phyloP scores from a whole-genome alignment of 2,329 filamentous ascomycete species.

The Emericellopsis cladophorae region DNA sequence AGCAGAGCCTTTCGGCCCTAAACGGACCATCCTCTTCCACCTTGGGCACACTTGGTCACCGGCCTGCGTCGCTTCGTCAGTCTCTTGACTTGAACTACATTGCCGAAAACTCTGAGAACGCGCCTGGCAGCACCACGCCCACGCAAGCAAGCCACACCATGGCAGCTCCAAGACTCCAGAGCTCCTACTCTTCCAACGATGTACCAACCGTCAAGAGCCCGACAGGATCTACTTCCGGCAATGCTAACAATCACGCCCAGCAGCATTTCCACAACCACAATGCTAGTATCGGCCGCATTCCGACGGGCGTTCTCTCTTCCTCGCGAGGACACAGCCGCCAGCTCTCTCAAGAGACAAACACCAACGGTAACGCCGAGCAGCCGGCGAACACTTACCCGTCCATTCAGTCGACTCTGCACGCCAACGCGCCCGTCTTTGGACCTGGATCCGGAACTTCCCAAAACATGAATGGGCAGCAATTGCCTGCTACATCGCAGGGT shows the following conservation, averaged over 20 bases:
- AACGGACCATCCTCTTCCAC: constrained; percentile 28
- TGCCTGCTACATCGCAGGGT: constrained; percentile 5
- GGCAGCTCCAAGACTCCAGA: constrained; percentile 63
- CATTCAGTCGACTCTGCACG: constrained; percentile 64
- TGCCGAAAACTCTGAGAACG: constrained; percentile 28
- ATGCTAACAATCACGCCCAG: constrained; percentile 45
- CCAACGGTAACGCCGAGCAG: constrained; percentile 28
- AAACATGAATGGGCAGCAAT: too few species aligned
- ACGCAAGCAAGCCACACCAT: constrained; percentile 38
- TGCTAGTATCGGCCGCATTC: constrained; percentile 69
- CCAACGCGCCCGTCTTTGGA: constrained; percentile 68
- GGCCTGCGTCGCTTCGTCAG: constrained; percentile 38
- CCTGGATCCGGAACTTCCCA: constrained; percentile 21
- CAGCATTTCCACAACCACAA: constrained; percentile 67
- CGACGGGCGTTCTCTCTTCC: constrained; percentile 48
- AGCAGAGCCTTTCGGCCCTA: constrained; percentile 43
- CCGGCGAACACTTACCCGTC: constrained; percentile 36
- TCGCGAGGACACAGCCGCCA: constrained; percentile 56
- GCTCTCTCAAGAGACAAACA: constrained; percentile 39
- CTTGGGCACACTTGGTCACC: constrained; percentile 28
- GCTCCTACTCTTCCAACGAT: constrained; percentile 84
- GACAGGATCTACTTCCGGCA: constrained; percentile 29
- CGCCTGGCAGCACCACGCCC: constrained; percentile 23
- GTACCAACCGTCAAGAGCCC: constrained; percentile 72
- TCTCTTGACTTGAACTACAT: constrained; percentile 44